Base-by-base conservation (phyloP, 2,329 filamentous ascomycete genomes). In the Diaporthe sp. region DNA sequence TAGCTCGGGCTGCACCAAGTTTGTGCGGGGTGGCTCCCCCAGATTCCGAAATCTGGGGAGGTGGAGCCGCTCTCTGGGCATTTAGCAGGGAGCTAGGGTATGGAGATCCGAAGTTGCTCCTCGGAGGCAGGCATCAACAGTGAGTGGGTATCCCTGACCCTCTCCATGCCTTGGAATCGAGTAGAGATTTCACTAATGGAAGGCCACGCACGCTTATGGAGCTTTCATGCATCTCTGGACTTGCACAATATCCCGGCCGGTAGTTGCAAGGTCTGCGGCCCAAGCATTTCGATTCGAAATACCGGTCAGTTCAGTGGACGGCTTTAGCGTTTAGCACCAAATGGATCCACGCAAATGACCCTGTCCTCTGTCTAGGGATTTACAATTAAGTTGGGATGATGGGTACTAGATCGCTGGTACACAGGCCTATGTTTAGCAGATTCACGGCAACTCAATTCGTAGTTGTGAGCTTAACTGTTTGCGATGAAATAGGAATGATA, bases 31-130 rank as follows among this genome's bases (percentile, higher is more conserved):
- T 25, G 2, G 17, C 40, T 35, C 40, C 60, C 60, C 60, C 60
- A 66, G 60, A 47, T 33, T 66, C 60, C 60, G 60, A 9, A 66
- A 66, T 66, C 60, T 66, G 60, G 60, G 60, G 60, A 66, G 60
- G 60, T 66, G 60, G 60, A 50, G 60, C 60, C 60, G 60, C 25
- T 17, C 19, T 28, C 60, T 33, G 13, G 42, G 42, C 60, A n/a
- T 17, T 33, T 15, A 42, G 60, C 42, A 66, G 60, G 60, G 60
- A 35, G 58, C 19, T 10, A 50, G 60, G 60, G 42, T 66, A 2
- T 10, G 6, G 17, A n/a, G 42, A 50, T 50, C 60, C 60, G 60
- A 35, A 50, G 28, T 66, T 66, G 60, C 42, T 66, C 60, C 60
- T 66, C 60, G 60, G 60, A 45, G n/a, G 10, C 35, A 40, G 22